phyloP scores from a whole-genome alignment of 495 filamentous ascomycete genomes.

The Aspergillus incahuasiensis region DNA sequence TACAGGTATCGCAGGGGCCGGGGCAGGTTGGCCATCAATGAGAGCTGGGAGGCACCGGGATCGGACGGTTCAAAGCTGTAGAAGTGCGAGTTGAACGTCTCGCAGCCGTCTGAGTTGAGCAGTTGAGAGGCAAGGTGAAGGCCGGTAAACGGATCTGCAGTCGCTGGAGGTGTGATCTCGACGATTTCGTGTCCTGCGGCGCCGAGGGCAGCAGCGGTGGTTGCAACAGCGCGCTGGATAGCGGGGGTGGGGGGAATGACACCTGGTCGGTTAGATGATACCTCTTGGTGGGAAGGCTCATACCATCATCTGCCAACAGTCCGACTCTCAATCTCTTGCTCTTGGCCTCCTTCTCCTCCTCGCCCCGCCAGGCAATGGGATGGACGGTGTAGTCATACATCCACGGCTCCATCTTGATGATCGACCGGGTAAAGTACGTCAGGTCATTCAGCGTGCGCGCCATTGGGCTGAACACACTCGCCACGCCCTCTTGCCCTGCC shows the following conservation, averaged over 20 bases:
- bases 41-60: slow-evolving; percentile 69
- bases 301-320: slow-evolving; percentile 72
- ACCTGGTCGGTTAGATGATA: slow-evolving; percentile 25
- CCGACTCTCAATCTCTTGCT: slow-evolving; percentile 66
- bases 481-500: slow-evolving; percentile 89
- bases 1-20: slow-evolving; percentile 77
- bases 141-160: slow-evolving; percentile 61
- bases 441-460: slow-evolving; percentile 81
- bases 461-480: slow-evolving; percentile 92
- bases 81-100: slow-evolving; percentile 74
- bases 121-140: slow-evolving; percentile 78
- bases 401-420: slow-evolving; percentile 87
- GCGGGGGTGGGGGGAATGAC: slow-evolving; percentile 87
- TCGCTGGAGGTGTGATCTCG: slow-evolving; percentile 62
- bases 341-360: slow-evolving; percentile 53
- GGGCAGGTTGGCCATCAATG: slow-evolving; percentile 67
- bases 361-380: slow-evolving; percentile 72
- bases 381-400: slow-evolving; percentile 83
- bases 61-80: slow-evolving; percentile 77
- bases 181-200: slow-evolving; percentile 71
- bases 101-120: slow-evolving; percentile 81
- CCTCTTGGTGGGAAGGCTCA: background rate
- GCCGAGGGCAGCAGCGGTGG: slow-evolving; percentile 61
- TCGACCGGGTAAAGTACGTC: slow-evolving; percentile 73
- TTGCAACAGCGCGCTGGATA: slow-evolving; percentile 70